phyloP scores from a whole-genome alignment of 768 basidiomycete species.

The Serendipita vermifera region DNA sequence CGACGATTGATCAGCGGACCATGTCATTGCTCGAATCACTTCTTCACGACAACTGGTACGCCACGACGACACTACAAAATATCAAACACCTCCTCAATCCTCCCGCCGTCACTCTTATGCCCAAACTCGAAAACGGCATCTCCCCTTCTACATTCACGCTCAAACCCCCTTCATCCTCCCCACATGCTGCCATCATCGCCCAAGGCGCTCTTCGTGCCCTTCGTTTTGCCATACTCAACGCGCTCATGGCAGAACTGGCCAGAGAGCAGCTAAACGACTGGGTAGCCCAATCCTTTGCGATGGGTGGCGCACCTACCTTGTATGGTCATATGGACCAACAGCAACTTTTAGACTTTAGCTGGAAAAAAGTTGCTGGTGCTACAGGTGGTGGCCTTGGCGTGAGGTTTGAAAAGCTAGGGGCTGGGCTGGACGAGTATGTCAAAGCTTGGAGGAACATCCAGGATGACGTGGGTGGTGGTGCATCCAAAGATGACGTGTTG shows the following conservation, averaged over 20 bases:
- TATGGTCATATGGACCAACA: background rate
- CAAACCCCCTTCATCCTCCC: too few relatives aligned
- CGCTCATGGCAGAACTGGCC: background rate
- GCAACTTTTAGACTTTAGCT: background rate
- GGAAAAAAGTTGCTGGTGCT: background rate
- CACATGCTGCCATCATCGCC: background rate
- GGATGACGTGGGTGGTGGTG: background rate
- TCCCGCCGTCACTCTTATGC: too few relatives aligned
- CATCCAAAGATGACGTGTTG: background rate
- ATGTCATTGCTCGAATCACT: background rate
- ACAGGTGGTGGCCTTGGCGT: background rate
- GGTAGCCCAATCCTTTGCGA: background rate
- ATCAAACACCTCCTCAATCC: background rate
- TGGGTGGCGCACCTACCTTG: slow-evolving; percentile 1
- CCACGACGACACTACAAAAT: background rate
- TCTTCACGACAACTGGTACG: background rate
- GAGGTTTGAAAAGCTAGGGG: background rate
- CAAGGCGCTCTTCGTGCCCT: background rate
- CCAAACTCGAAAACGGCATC: too few relatives aligned
- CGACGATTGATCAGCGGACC: background rate
- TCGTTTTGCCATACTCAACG: background rate
- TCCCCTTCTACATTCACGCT: too few relatives aligned
- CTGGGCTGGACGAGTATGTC: background rate
- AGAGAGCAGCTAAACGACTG: background rate
- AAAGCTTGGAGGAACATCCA: background rate